Evolutionary conservation across 805 yeast genomes (phyloP).

Genomic region (Maudiozyma turicensis): DNA sequence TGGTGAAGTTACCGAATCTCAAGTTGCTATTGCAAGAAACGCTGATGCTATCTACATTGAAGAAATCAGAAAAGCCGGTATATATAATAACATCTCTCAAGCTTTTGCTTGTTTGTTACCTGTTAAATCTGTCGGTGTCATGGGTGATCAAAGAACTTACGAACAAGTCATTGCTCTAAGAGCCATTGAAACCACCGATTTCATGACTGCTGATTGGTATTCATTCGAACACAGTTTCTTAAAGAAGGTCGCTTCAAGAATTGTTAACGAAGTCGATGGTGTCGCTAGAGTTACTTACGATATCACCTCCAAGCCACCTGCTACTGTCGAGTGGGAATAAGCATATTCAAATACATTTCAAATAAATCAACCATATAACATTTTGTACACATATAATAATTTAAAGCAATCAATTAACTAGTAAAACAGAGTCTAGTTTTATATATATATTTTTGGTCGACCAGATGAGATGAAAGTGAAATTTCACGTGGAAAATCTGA

Average conservation of each 20-base stretch:
- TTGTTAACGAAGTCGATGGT: slow-evolving; percentile 97
- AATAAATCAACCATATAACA: neutral
- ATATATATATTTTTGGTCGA: too few species aligned
- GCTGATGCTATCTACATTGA: slow-evolving; percentile 95
- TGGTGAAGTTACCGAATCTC: slow-evolving; percentile 91
- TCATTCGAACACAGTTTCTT: slow-evolving; percentile 86
- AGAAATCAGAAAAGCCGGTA: slow-evolving; percentile 88
- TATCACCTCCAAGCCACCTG: slow-evolving; percentile 98
- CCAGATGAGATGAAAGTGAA: too few species aligned
- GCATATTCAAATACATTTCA: neutral
- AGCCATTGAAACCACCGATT: slow-evolving; percentile 95
- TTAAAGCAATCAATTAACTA: neutral
- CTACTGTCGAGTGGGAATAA: slow-evolving; percentile 99
- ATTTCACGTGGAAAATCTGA: too few species aligned
- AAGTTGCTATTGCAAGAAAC: slow-evolving; percentile 93
- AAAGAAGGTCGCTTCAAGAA: slow-evolving; percentile 88
- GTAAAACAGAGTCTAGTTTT: too few species aligned
- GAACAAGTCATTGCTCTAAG: slow-evolving; percentile 98
- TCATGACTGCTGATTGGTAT: slow-evolving; percentile 99
- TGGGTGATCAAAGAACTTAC: slow-evolving; percentile 99
- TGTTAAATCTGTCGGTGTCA: slow-evolving; percentile 97
- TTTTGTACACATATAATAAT: neutral
- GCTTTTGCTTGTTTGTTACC: slow-evolving; percentile 97
- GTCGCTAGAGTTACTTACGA: slow-evolving; percentile 99
- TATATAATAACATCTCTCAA: slow-evolving; percentile 88